Base-by-base conservation (phyloP, 78 protist genomes). In the Corallochytrium limacisporum region DNA sequence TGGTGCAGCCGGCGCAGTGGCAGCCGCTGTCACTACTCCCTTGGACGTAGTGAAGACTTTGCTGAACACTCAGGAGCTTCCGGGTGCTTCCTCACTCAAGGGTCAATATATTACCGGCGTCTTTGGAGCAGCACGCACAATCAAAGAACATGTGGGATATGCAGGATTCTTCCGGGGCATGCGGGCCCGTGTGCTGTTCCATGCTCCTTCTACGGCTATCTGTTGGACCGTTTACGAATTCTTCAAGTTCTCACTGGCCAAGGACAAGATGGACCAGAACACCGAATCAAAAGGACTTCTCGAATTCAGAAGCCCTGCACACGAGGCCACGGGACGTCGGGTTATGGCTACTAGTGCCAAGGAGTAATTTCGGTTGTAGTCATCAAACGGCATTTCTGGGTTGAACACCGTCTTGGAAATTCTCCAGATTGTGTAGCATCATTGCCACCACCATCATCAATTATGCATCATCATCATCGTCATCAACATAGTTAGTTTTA, bases 181-280 rank as follows among this genome's bases (percentile, higher is more conserved):
- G 7, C 26, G 20, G 16, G 66, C 87, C 32, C 80, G 87, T 13
- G 37, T 82, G 47, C 2, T 62, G 10, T 72, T 47, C 38, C 22
- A 37, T 6, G 56, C 65, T 7, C 87, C 87, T 5, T 51, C 77
- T 5, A 76, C 80, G 1, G 87, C 87, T 12, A 9, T 82, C 1
- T 51, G 62, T 0, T 65, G 82, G 87, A 31, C 74, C 38, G 73
- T 75, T 0, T 82, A 82, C 62, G 87, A 82, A 39, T 31, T 51
- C 22, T 62, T 73, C 70, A 73, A 73, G 40, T 63, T 62, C 55
- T 28, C 28, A 10, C 49, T 71, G 3, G 28, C 60, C 20, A 31
- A 28, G 28, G 40, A 7, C 40, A 59, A 24, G 31, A 6, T 26
- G 22, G 12, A 28, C 40, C 37, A 59, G 37, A 26, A 59, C 12